These are phyloP conservation scores for Passalora sequoiae DNA, from an alignment of 2,329 filamentous ascomycete genomes.

Conservation along the genomic window DNA sequence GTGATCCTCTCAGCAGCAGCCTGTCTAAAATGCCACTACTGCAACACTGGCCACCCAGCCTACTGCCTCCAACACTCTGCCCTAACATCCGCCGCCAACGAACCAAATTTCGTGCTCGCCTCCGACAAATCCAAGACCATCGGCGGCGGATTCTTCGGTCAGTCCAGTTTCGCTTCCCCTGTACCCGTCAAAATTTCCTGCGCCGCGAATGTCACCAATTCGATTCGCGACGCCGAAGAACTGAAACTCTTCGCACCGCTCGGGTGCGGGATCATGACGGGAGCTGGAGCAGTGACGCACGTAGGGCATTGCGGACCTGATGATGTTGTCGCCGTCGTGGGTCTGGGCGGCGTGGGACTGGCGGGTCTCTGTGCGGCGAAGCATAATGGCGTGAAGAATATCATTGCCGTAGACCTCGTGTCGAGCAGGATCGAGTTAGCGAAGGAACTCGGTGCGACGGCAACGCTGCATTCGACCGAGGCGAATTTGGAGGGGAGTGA, in stretches of 20 bases:
- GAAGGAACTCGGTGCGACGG: slow-evolving; percentile 42
- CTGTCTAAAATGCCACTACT: slow-evolving; percentile 43
- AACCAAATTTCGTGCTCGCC: slow-evolving; percentile 21
- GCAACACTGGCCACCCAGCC: slow-evolving; percentile 40
- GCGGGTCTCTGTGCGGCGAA: slow-evolving; percentile 39
- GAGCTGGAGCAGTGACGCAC: slow-evolving; percentile 41
- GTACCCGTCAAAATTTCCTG: slow-evolving; percentile 30
- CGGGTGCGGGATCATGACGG: slow-evolving; percentile 43
- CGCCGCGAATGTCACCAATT: slow-evolving; percentile 27
- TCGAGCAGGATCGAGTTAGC: slow-evolving; percentile 41
- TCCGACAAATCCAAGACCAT: slow-evolving; percentile 17
- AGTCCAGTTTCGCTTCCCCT: slow-evolving; percentile 34
- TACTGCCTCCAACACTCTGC: slow-evolving; percentile 44
- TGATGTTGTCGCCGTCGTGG: slow-evolving; percentile 36
- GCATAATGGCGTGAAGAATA: slow-evolving; percentile 26
- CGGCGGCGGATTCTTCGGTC: slow-evolving; percentile 36
- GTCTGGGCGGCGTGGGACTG: slow-evolving; percentile 40
- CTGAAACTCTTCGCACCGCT: slow-evolving; percentile 37
- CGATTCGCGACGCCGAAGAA: slow-evolving; percentile 22
- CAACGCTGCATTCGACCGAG: slow-evolving; percentile 11
- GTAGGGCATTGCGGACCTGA: slow-evolving; percentile 28
- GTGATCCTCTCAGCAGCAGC: slow-evolving; percentile 43
- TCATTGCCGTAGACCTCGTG: slow-evolving; percentile 47
- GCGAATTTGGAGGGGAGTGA: slow-evolving; percentile 11
- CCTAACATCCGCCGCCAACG: slow-evolving; percentile 26